phyloP scores from a whole-genome alignment of 441 rosid genomes.

The Metrosideros polymorpha region DNA sequence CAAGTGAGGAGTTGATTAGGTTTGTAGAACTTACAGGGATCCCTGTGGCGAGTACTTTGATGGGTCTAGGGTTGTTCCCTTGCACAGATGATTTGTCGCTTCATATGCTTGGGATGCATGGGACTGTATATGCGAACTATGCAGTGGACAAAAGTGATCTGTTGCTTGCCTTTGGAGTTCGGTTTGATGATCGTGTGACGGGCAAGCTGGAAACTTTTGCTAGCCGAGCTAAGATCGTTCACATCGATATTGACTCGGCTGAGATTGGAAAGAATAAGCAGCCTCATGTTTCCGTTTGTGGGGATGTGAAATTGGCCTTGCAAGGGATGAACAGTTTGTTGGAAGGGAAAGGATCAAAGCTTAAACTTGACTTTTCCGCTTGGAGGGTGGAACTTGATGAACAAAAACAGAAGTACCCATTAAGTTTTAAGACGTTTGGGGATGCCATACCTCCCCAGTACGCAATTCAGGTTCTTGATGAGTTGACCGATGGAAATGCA shows the following conservation, averaged over 20 bases:
- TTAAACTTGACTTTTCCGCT: constrained; percentile 42
- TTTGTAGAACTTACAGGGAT: constrained; percentile 84
- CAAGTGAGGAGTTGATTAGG: constrained; percentile 63
- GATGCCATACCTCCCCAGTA: constrained; percentile 91
- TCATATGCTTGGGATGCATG: constrained; percentile 97
- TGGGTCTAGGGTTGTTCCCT: constrained; percentile 85
- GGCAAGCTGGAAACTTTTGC: constrained; percentile 96
- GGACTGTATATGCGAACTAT: constrained; percentile 91
- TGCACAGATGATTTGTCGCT: constrained; percentile 52
- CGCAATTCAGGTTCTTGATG: constrained; percentile 81
- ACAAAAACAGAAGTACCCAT: constrained; percentile 55
- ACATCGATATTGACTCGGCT: constrained; percentile 85
- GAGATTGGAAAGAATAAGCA: constrained; percentile 98
- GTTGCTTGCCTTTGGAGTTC: constrained; percentile 84
- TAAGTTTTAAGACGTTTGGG: constrained; percentile 69
- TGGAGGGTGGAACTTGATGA: constrained; percentile 73
- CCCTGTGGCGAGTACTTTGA: constrained; percentile 94
- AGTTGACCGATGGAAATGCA: constrained; percentile 77
- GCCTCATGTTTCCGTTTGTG: constrained; percentile 85
- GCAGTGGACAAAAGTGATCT: constrained; percentile 78
- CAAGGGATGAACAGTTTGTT: constrained; percentile 58
- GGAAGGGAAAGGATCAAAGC: constrained; percentile 31
- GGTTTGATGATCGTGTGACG: constrained; percentile 93
- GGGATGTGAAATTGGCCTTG: constrained; percentile 72
- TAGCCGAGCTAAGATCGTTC: constrained; percentile 88